Conservation (phyloP, 2,329 filamentous ascomycete genomes). For the Pleomassaria siparia region DNA sequence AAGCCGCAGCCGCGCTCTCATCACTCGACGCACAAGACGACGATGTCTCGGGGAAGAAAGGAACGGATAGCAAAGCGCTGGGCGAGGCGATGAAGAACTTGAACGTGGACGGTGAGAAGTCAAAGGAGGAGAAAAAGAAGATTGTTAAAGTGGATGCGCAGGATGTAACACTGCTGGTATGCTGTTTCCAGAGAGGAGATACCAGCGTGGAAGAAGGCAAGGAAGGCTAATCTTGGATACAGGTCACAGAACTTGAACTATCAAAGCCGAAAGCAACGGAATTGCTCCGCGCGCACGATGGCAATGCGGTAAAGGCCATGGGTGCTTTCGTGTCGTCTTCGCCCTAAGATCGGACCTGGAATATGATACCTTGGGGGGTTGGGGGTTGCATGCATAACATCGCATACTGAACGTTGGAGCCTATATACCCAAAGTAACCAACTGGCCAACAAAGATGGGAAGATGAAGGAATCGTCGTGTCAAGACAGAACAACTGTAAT, state of each 20-base stretch:
- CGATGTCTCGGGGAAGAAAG: slow-evolving; percentile 53
- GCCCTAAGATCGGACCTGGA: no score
- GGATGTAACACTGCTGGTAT: slow-evolving; percentile 69
- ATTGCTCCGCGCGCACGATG: slow-evolving; percentile 70
- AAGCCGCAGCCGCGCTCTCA: slow-evolving; percentile 72
- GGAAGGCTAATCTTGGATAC: neutral
- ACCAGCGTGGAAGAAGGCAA: neutral
- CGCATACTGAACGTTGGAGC: no score
- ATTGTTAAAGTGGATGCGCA: slow-evolving; percentile 70
- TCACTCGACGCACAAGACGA: slow-evolving; percentile 63
- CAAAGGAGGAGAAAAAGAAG: slow-evolving; percentile 52
- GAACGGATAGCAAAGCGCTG: slow-evolving; percentile 70
- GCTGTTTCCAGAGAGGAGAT: slow-evolving; percentile 27
- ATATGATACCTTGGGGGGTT: no score
- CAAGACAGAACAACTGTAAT: no score
- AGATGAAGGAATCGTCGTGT: no score
- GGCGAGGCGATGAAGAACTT: slow-evolving; percentile 72
- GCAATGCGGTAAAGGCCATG: slow-evolving; percentile 68
- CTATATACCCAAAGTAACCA: no score
- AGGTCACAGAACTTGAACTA: slow-evolving; percentile 70
- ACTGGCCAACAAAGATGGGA: no score
- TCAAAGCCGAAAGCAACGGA: slow-evolving; percentile 73
- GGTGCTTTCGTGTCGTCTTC: slow-evolving; percentile 59
- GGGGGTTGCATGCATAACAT: no score
- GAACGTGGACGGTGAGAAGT: slow-evolving; percentile 45